Evolutionary conservation across 2,329 filamentous ascomycete genomes (phyloP).

Genomic region (Tolypocladium pustulatum): DNA sequence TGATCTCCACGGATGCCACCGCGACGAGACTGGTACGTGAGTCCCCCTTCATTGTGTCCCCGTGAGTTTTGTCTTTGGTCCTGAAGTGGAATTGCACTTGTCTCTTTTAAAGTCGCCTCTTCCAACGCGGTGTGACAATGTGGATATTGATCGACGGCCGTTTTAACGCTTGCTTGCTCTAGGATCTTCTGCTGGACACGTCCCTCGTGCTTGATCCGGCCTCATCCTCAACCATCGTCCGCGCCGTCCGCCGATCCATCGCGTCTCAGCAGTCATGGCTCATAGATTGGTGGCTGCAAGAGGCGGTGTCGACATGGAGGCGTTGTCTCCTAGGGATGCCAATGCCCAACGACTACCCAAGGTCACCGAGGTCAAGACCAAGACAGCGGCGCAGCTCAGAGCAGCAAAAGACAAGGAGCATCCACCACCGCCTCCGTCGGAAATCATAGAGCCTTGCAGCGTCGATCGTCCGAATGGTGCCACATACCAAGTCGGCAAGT

Average conservation of each 20-base stretch:
- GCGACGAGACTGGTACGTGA: neutral
- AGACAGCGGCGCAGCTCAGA: conserved; percentile 41
- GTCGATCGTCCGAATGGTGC: conserved; percentile 59
- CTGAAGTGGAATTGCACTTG: neutral
- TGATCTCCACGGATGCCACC: neutral
- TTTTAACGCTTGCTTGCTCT: neutral
- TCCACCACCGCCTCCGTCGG: conserved; percentile 50
- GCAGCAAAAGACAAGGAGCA: conserved; percentile 55
- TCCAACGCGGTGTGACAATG: neutral
- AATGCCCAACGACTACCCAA: conserved; percentile 48
- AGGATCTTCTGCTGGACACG: neutral
- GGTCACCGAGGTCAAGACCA: conserved; percentile 37
- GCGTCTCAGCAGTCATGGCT: conserved; percentile 24
- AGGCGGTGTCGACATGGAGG: conserved; percentile 47
- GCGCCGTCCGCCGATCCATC: neutral
- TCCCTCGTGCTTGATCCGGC: conserved; percentile 4
- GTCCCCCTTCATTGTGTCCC: neutral
- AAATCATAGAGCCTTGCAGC: conserved; percentile 53
- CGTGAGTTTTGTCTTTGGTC: neutral
- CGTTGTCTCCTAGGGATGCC: conserved; percentile 53
- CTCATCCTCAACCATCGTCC: neutral
- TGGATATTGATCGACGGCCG: neutral
- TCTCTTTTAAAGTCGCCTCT: too few species aligned
- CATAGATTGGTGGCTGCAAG: conserved; percentile 35
- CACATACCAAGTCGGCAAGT: conserved; percentile 61